Base-by-base conservation (phyloP, 345 rosid species). In the Murraya koenigii region DNA sequence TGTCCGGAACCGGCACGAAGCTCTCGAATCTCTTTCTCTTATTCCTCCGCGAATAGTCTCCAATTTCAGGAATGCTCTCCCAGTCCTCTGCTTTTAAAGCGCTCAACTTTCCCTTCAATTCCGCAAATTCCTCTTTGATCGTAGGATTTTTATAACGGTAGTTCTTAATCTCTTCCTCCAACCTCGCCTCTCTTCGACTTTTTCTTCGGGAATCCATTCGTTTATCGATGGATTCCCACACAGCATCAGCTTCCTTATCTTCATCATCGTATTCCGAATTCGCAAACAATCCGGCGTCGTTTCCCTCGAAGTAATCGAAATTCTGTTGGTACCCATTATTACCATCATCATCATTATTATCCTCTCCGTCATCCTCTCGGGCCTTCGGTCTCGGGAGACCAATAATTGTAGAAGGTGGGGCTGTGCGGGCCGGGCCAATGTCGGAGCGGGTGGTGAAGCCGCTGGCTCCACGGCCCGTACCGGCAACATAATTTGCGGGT, bases 381-480 rank as follows among this genome's bases (percentile, higher is more conserved):
- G 83, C 75, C 0, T 83, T 52, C 7, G 1, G 95, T 88, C 3
- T 84, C 90, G 0, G 32, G 32, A 30, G 32, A 30, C 93, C 93
- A 28, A 89, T 79, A 0, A 92, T 75, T 10, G 89, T 80, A 30
- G 1, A 30, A 30, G 36, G 93, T 88, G 6, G 94, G 89, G 98
- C 97, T 3, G 97, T 94, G n/a, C 98, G 92, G 70, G 98, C 97
- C 0, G 96, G 99, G 55, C 98, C 98, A 33, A 95, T 95, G 85
- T 95, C 97, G 2, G 98, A 95, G 3, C 98, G 88, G n/a, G 99
- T 95, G 7, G 99, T 93, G 82, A 95, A 93, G 0, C 99, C 97
- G 0, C 96, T 95, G 49, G 99, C 99, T 28, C 99, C 97, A 85
- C 97, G 98, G 11, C 98, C 98, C 28, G 92, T 83, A 14, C 98